phyloP scores from a whole-genome alignment of 768 basidiomycete genomes.

The Tephrocybe rancida region DNA sequence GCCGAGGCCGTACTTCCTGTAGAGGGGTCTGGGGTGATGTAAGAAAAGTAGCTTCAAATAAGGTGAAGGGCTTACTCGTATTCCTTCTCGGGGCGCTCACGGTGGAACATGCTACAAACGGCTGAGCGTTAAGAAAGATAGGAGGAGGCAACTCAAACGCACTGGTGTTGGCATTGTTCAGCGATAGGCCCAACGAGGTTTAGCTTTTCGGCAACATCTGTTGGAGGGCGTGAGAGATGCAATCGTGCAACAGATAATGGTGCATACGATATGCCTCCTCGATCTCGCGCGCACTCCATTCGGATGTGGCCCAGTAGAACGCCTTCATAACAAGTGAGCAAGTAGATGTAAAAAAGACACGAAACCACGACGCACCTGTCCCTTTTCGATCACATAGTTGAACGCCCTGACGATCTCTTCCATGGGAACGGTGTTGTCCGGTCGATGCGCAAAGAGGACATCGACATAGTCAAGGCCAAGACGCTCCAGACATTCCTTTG shows the following conservation, averaged over 20 bases:
- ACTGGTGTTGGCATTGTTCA: conserved; percentile 80
- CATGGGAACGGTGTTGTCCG: conserved; percentile 62
- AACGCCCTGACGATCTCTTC: conserved; percentile 84
- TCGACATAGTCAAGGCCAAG: conserved; percentile 79
- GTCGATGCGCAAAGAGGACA: conserved; percentile 71
- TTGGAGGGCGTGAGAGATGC: not conserved
- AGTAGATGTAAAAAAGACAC: not conserved
- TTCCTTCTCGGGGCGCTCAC: conserved; percentile 82
- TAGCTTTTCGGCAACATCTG: conserved; percentile 69
- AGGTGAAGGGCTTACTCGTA: conserved; percentile 48
- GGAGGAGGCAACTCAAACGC: conserved; percentile 12
- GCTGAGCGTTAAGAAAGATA: not conserved
- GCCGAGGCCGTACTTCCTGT: conserved; percentile 66
- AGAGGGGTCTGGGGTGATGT: conserved; percentile 47
- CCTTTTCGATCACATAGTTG: conserved; percentile 74
- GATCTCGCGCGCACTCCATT: conserved; percentile 68
- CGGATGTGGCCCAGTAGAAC: conserved; percentile 72
- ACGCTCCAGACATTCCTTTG: conserved; percentile 64
- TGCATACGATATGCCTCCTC: conserved; percentile 55
- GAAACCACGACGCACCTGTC: conserved; percentile 34
- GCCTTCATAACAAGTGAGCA: conserved; percentile 35
- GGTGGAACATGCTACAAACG: conserved; percentile 65
- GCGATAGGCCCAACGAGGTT: conserved; percentile 70
- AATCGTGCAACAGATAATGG: not conserved
- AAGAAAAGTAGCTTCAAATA: not conserved